Evolutionary conservation across 23 red algal species (phyloP), one percentile per base, ranked within the genome.

Genomic region (Gracilaria domingensis): DNA sequence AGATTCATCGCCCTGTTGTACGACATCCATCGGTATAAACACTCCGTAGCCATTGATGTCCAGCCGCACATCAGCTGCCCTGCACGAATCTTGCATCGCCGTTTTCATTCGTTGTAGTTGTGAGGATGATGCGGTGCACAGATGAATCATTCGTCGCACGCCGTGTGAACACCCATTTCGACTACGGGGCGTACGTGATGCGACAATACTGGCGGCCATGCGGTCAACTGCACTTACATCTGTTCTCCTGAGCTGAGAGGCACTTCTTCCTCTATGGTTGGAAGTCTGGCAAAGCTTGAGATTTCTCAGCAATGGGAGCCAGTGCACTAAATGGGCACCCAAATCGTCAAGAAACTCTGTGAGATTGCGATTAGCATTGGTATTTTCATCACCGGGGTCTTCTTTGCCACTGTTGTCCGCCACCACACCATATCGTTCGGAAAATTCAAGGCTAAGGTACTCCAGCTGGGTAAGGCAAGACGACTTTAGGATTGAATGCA

Each of bases 11-110:
- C 14, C 7, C 14, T 18, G 2, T 16, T 24, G 20, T 20, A 4
- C 20, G 4, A 4, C 7, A 17, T 71, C 12, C 66, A 36, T 36
- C 25, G 17, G 66, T 25, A 71, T 26, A 18, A 12, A 18, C 25
- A 71, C 25, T 71, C 30, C 66, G 66, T 37, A 71, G 5, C 66
- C 66, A 36, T 25, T 26, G 25, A 39, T 39, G 8, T 34, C 35
- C 66, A 71, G 66, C 25, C 25, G 17, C 66, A 71, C 66, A 4
- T 71, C 66, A 16, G n/a, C 66, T 59, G 55, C 55, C 55, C 20
- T 24, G 55, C 55, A 59, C 55, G 55, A 5, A 20, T 59, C 55
- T n/a, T 59, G 4, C 16, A 59, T n/a, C 55, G 55, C 55, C 4
- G 6, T 4, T 24, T 59, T 20, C 14, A 59, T 59, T 24, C n/a